These are phyloP conservation scores for Ceratocystis ficicola DNA, from an alignment of 2,329 filamentous ascomycete species.

Conservation along the genomic window DNA sequence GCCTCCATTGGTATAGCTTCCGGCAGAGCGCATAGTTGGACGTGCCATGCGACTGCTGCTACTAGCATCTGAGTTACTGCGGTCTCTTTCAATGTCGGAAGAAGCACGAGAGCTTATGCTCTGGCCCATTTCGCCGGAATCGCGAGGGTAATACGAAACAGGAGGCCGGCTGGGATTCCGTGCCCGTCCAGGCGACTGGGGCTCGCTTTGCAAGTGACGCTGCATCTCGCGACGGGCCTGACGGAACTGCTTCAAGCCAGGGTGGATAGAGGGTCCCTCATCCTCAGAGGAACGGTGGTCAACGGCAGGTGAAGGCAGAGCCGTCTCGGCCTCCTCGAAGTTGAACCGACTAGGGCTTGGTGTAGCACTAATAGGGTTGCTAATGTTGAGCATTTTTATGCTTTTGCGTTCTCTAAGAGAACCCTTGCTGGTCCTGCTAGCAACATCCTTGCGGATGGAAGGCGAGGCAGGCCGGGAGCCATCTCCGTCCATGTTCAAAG, in stretches of 20 bases:
- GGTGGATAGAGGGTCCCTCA: slow-evolving; percentile 34
- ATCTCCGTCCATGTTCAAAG: slow-evolving; percentile 50
- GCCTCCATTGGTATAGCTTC: slow-evolving; percentile 10
- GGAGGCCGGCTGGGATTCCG: slow-evolving; percentile 37
- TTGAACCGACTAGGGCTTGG: slow-evolving; percentile 29
- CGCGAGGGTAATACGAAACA: slow-evolving; percentile 32
- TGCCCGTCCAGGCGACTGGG: slow-evolving; percentile 37
- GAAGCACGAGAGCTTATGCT: slow-evolving; percentile 26
- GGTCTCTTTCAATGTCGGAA: slow-evolving; percentile 35
- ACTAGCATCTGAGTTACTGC: slow-evolving; percentile 46
- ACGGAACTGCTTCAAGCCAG: slow-evolving; percentile 44
- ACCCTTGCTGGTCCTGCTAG: slow-evolving; percentile 54
- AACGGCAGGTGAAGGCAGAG: slow-evolving; percentile 19
- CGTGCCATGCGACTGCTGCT: slow-evolving; percentile 31
- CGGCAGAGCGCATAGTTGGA: slow-evolving; percentile 14
- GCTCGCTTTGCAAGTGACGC: slow-evolving; percentile 37
- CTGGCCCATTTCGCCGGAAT: slow-evolving; percentile 25
- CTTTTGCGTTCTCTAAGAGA: slow-evolving; percentile 50
- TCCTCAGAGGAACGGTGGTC: slow-evolving; percentile 29
- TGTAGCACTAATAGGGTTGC: slow-evolving; percentile 32
- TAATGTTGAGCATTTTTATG: slow-evolving; percentile 49
- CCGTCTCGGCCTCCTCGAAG: slow-evolving; percentile 26
- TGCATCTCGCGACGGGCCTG: slow-evolving; percentile 47
- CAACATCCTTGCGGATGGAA: slow-evolving; percentile 32
- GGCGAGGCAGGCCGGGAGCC: slow-evolving; percentile 29